Evolutionary conservation across 2,329 filamentous ascomycete genomes (phyloP).

Genomic region (Raffaelea deltoideospora): DNA sequence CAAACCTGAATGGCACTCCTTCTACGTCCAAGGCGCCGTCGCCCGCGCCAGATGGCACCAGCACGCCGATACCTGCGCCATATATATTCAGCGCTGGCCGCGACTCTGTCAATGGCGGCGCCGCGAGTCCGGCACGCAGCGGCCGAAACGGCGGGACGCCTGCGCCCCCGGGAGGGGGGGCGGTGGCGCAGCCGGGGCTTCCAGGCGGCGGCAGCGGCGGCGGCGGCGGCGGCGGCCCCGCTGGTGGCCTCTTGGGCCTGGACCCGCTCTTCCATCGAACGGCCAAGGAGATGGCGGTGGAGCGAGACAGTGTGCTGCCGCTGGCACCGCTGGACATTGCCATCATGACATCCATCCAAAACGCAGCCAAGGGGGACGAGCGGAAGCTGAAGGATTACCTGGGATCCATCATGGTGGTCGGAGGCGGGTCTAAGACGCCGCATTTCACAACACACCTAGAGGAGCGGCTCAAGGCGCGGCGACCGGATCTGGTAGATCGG

Average conservation of each 20-base stretch:
- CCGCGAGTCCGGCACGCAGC: conserved; percentile 36
- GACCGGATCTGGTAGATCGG: conserved; percentile 43
- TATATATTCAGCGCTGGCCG: conserved; percentile 39
- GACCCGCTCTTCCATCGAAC: conserved; percentile 26
- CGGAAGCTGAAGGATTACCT: conserved; percentile 86
- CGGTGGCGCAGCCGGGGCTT: too few relatives aligned
- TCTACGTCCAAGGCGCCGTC: conserved; percentile 77
- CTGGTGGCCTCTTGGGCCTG: conserved; percentile 1
- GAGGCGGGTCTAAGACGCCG: conserved; percentile 67
- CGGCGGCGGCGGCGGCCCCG: background rate
- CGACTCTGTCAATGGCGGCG: conserved; percentile 24
- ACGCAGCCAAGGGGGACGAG: conserved; percentile 77
- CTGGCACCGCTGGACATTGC: conserved; percentile 74
- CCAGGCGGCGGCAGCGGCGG: background rate
- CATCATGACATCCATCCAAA: conserved; percentile 76
- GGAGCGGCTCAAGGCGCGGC: conserved; percentile 55
- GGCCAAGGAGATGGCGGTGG: conserved; percentile 40
- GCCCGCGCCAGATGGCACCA: conserved; percentile 62
- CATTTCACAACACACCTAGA: conserved; percentile 74
- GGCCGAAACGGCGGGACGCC: conserved; percentile 35
- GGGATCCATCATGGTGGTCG: conserved; percentile 79
- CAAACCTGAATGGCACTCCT: conserved; percentile 55
- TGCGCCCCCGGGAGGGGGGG: conserved; percentile 18
- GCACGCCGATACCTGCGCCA: conserved; percentile 47
- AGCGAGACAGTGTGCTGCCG: conserved; percentile 69